Percentiles rank a stretch among this genome's conserved stretches.
phyloP scores from a whole-genome alignment of 192 early-diverging fungal genomes.

The Coemansia erecta region DNA sequence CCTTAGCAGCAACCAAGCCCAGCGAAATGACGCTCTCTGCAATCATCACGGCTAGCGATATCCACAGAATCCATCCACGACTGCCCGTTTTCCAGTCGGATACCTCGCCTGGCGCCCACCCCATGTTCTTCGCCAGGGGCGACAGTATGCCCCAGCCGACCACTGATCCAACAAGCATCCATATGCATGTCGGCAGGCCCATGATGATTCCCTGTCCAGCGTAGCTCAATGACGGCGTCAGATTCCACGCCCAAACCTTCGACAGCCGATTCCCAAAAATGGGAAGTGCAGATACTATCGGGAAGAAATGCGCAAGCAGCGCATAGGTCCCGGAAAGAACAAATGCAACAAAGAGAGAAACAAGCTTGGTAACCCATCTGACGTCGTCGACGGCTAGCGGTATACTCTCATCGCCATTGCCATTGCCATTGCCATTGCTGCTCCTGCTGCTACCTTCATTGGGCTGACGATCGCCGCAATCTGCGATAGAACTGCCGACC shows the following conservation, averaged over 20 bases:
- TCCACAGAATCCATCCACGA: conserved; percentile 78
- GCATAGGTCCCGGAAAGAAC: conserved; percentile 64
- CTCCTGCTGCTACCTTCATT: background rate
- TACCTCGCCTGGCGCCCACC: conserved; percentile 72
- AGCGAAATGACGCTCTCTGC: conserved; percentile 67
- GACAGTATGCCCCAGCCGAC: conserved; percentile 77
- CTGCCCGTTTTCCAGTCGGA: conserved; percentile 67
- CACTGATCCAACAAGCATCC: conserved; percentile 68
- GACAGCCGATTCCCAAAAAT: conserved; percentile 57
- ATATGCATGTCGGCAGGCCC: conserved; percentile 71
- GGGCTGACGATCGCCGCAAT: no score
- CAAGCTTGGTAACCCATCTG: conserved; percentile 62
- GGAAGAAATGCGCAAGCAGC: conserved; percentile 61
- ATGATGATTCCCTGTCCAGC: conserved; percentile 80
- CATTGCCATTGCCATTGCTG: no score
- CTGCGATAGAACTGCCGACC: no score
- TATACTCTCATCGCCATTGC: no score
- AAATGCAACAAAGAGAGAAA: conserved; percentile 58
- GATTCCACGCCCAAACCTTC: conserved; percentile 65
- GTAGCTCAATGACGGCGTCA: conserved; percentile 71
- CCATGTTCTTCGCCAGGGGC: conserved; percentile 62
- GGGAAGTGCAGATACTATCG: conserved; percentile 56
- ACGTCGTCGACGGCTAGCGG: conserved; percentile 39
- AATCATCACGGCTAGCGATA: conserved; percentile 78
- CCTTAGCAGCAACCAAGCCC: conserved; percentile 53